A percentile compares a stretch with the other conserved stretches of the same genome.
These are phyloP conservation scores for Aspergillus coremiiformis DNA, from an alignment of 495 filamentous ascomycete genomes.

Conservation along the genomic window DNA sequence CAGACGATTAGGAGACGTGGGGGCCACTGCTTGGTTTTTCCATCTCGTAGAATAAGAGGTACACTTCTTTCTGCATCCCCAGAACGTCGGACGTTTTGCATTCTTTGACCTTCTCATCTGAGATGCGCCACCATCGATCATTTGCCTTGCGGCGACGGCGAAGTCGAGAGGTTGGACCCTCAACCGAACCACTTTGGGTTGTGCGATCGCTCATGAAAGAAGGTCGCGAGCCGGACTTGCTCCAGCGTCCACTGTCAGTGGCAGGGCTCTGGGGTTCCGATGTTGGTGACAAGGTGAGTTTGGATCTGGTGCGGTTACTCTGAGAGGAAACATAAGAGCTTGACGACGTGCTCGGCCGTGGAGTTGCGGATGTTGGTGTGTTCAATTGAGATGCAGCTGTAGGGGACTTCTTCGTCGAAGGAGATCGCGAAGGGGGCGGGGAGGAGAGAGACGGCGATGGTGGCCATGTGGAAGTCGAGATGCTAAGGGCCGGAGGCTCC, in stretches of 20 bases:
- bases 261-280: slow-evolving; percentile 26
- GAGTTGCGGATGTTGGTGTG: slow-evolving; percentile 25
- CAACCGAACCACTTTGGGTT: slow-evolving; percentile 21
- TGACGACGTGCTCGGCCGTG: slow-evolving; percentile 31
- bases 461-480: slow-evolving; percentile 34
- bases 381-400: slow-evolving; percentile 13
- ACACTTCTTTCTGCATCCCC: slow-evolving; percentile 91
- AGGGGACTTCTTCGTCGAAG: slow-evolving; percentile 9
- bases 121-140: slow-evolving; percentile 94
- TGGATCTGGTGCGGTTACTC: slow-evolving; percentile 28
- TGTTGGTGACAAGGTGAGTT: slow-evolving; percentile 18
- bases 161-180: slow-evolving; percentile 23
- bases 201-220: slow-evolving; percentile 18
- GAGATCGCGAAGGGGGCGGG: slow-evolving; percentile 7
- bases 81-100: slow-evolving; percentile 86
- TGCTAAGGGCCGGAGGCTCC: slow-evolving; percentile 22
- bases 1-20: neutral
- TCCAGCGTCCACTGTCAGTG: slow-evolving; percentile 21
- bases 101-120: slow-evolving; percentile 94
- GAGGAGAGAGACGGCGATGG: slow-evolving; percentile 36
- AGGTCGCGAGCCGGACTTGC: slow-evolving; percentile 21
- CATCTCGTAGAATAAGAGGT: slow-evolving; percentile 91
- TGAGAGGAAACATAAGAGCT: slow-evolving; percentile 33
- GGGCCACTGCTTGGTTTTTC: slow-evolving; percentile 33
- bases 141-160: slow-evolving; percentile 54